Base-by-base conservation (phyloP, 2,329 filamentous ascomycete genomes). In the Aspergillus eucalypticola region DNA sequence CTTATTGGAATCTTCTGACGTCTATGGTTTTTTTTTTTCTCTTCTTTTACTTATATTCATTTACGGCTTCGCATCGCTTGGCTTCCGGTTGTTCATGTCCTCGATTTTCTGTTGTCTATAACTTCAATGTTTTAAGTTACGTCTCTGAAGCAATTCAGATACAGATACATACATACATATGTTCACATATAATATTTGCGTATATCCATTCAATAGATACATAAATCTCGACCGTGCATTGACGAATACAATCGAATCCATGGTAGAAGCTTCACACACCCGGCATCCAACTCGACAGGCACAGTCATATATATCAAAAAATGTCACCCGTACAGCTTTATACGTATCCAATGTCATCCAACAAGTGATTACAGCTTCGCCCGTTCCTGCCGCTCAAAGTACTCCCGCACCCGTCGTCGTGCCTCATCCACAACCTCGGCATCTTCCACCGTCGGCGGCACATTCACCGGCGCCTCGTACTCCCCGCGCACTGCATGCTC, bases 401-500 rank as follows among this genome's bases (percentile, higher is more conserved):
- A 97, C 76, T 90, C 87, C 70, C 80, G 83, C 2, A 96, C 84
- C 74, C 87, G 89, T 41, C 69, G 79, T 75, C 88, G 86, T 49
- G 92, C 92, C 58, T 91, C 86, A 19, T 89, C 86, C 7, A 97
- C 86, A 8, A 90, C 91, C 27, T 84, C 82, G 1, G 79, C 79
- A 77, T 97, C 93, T 77, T 96, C 93, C 50, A 97, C 89, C 3
- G 92, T 96, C 25, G 89, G 90, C 8, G 93, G 93, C 49, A 94
- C 86, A 62, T 82, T 82, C 1, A 96, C 89, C 51, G 85, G 80
- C 73, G 86, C 89, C 15, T 89, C 88, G 67, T 89, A 89, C 25
- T 93, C 86, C 1, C 86, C 90, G 61, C 88, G 84, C 5, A 88
- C 86, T 0, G 86, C 92, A 71, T 96, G 91, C 79, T 97, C 93